Evolutionary conservation across 2,329 filamentous ascomycete species (phyloP).

Genomic region (Diaporthe amygdali): DNA sequence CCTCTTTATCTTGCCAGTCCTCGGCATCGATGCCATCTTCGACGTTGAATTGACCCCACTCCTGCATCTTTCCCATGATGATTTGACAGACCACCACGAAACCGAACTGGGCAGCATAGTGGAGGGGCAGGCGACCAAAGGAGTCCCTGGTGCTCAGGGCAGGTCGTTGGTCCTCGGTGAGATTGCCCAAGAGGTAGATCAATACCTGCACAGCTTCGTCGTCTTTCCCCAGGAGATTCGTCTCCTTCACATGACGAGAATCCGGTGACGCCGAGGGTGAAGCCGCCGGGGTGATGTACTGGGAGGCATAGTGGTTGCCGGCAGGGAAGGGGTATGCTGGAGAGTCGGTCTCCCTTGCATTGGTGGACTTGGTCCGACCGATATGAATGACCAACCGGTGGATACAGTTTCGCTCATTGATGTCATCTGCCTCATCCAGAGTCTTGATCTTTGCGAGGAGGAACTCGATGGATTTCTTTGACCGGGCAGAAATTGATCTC

Average conservation of each 20-base stretch:
- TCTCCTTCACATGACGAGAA: slow-evolving; percentile 67
- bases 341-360: slow-evolving; percentile 51
- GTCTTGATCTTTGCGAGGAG: slow-evolving; percentile 72
- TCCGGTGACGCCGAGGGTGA: slow-evolving; percentile 67
- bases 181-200: slow-evolving; percentile 66
- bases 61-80: slow-evolving; percentile 86
- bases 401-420: slow-evolving; percentile 92
- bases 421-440: slow-evolving; percentile 86
- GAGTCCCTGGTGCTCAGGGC: slow-evolving; percentile 75
- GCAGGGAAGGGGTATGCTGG: slow-evolving; percentile 56
- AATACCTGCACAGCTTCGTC: slow-evolving; percentile 79
- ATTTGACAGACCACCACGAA: slow-evolving; percentile 89
- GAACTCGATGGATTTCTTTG: slow-evolving; percentile 72
- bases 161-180: slow-evolving; percentile 69
- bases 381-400: slow-evolving; percentile 93
- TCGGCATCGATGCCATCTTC: slow-evolving; percentile 84
- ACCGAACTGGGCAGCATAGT: slow-evolving; percentile 94
- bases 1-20: slow-evolving; percentile 91
- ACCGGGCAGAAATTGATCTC: slow-evolving; percentile 73
- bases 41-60: slow-evolving; percentile 86
- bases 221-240: slow-evolving; percentile 62
- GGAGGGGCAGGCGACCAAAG: slow-evolving; percentile 83
- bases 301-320: slow-evolving; percentile 62
- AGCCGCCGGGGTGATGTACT: slow-evolving; percentile 81
- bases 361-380: slow-evolving; percentile 69